phyloP scores from a whole-genome alignment of 129 eudicot genomes.

The Pittosporum tobira region DNA sequence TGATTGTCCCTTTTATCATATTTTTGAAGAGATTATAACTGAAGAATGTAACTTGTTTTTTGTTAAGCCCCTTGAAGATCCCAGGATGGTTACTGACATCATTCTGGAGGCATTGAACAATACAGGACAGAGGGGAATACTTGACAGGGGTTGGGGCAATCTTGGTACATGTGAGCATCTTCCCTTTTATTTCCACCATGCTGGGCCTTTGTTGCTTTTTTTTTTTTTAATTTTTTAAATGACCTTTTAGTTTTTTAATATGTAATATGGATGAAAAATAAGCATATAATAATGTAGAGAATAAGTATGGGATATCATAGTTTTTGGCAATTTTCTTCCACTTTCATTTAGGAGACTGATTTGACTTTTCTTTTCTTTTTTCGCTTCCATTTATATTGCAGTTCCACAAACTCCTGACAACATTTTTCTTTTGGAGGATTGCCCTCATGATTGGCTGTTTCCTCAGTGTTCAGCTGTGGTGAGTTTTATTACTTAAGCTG shows the following conservation, averaged over 20 bases:
- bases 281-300: background rate
- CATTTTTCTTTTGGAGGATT: slow-evolving; percentile 66
- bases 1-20: background rate
- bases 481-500: slow-evolving; percentile 27
- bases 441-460: slow-evolving; percentile 97
- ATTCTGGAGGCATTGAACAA: slow-evolving; percentile 75
- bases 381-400: slow-evolving; percentile 27
- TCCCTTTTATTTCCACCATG: slow-evolving; percentile 3
- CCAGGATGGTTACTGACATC: slow-evolving; percentile 58
- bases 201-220: slow-evolving; percentile 1
- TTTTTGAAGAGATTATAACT: slow-evolving; percentile 1
- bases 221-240: too few relatives aligned
- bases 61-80: slow-evolving; percentile 83
- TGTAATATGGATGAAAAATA: background rate
- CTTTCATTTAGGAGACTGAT: background rate
- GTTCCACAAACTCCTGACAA: slow-evolving; percentile 59
- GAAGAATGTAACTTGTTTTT: slow-evolving; percentile 11
- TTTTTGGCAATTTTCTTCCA: background rate
- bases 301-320: too few relatives aligned
- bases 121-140: slow-evolving; percentile 93
- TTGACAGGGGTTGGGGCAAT: slow-evolving; percentile 97
- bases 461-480: slow-evolving; percentile 98
- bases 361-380: background rate
- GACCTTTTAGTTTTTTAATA: too few relatives aligned
- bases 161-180: slow-evolving; percentile 80